phyloP scores from a whole-genome alignment of 129 eudicot species.

The Flaveria ramosissima region DNA sequence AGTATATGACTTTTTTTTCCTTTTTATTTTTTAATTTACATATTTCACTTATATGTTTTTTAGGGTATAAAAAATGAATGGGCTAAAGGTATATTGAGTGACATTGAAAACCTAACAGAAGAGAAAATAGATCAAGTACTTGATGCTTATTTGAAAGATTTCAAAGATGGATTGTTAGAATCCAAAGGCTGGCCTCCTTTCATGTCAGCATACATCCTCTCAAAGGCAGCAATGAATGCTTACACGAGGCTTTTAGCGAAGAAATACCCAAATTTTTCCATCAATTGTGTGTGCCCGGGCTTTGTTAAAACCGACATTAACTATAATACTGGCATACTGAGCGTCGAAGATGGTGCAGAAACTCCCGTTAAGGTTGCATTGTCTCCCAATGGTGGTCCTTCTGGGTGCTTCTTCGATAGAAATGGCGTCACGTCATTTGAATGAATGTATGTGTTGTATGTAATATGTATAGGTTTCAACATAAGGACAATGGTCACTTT shows the following conservation, averaged over 20 bases:
- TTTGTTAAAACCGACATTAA: slow-evolving; percentile 50
- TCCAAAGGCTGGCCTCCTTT: slow-evolving; percentile 39
- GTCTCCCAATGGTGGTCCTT: slow-evolving; percentile 41
- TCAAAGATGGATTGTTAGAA: slow-evolving; percentile 40
- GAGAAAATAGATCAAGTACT: slow-evolving; percentile 52
- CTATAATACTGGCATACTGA: slow-evolving; percentile 37
- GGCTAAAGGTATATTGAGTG: slow-evolving; percentile 37
- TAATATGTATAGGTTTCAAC: neutral
- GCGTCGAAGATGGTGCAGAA: slow-evolving; percentile 52
- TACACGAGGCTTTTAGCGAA: slow-evolving; percentile 69
- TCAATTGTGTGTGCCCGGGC: slow-evolving; percentile 64
- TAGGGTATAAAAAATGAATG: slow-evolving; percentile 46
- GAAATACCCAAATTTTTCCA: slow-evolving; percentile 42
- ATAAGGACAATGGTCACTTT: neutral
- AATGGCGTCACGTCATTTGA: slow-evolving; percentile 42
- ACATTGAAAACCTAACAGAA: slow-evolving; percentile 47
- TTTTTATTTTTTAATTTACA: neutral
- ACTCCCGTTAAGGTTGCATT: slow-evolving; percentile 40
- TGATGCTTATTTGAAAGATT: slow-evolving; percentile 41
- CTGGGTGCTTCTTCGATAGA: slow-evolving; percentile 44
- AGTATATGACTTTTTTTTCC: neutral
- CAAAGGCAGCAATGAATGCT: slow-evolving; percentile 64
- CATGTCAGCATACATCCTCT: slow-evolving; percentile 41
- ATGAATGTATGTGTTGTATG: slow-evolving; percentile 2
- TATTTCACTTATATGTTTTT: neutral